Evolutionary conservation across 2,329 filamentous ascomycete species (phyloP).

Genomic region (Pseudogymnoascus sp.): DNA sequence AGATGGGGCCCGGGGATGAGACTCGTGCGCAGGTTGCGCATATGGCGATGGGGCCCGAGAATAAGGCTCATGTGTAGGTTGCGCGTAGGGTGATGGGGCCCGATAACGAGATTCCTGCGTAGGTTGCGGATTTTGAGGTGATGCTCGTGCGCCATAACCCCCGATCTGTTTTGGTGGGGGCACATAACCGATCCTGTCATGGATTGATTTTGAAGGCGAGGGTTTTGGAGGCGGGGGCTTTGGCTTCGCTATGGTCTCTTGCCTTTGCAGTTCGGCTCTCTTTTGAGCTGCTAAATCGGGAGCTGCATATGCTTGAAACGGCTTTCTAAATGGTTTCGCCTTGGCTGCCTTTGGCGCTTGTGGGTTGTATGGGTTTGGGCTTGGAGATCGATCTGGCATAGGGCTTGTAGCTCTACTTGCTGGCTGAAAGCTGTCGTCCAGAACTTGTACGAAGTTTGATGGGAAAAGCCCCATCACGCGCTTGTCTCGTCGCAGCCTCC

Average conservation of each 20-base stretch:
- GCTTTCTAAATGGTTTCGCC: slow-evolving; percentile 57
- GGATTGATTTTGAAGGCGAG: slow-evolving; percentile 21
- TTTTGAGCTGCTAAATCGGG: slow-evolving; percentile 59
- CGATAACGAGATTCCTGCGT: slow-evolving; percentile 26
- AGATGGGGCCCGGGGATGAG: slow-evolving; percentile 33
- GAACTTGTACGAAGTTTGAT: slow-evolving; percentile 91
- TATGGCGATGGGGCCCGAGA: slow-evolving; percentile 33
- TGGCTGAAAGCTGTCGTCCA: slow-evolving; percentile 79
- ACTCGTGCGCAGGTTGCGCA: slow-evolving; percentile 21
- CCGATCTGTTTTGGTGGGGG: slow-evolving; percentile 24
- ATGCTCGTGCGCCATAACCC: slow-evolving; percentile 30
- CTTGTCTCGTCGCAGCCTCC: slow-evolving; percentile 79
- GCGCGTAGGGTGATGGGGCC: slow-evolving; percentile 35
- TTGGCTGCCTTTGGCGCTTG: slow-evolving; percentile 32
- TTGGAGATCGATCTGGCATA: slow-evolving; percentile 26
- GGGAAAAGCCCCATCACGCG: slow-evolving; percentile 90
- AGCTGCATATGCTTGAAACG: slow-evolving; percentile 60
- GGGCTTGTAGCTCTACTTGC: slow-evolving; percentile 56
- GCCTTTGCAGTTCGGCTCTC: slow-evolving; percentile 29
- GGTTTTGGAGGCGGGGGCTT: slow-evolving; percentile 20
- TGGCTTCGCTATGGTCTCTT: slow-evolving; percentile 24
- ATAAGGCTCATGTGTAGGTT: slow-evolving; percentile 23
- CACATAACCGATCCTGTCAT: slow-evolving; percentile 21
- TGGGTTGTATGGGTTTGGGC: slow-evolving; percentile 28
- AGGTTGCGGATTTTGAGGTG: slow-evolving; percentile 32